Conservation (phyloP, 164 flowering plant genomes). For the Annona cherimola region DNA sequence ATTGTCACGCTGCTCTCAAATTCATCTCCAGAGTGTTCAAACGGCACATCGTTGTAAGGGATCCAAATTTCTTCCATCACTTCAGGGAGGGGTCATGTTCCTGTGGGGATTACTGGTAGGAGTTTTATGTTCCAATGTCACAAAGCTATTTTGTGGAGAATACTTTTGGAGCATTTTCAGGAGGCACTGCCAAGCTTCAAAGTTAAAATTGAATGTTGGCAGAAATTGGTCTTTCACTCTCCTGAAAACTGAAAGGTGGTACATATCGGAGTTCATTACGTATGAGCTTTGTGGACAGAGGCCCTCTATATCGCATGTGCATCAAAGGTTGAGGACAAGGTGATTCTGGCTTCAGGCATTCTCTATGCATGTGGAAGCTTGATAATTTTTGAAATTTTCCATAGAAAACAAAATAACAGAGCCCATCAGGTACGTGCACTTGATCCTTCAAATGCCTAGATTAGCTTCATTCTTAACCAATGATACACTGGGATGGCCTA, state of each 20-base stretch:
- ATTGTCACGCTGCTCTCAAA: constrained; percentile 77
- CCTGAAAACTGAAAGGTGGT: background rate
- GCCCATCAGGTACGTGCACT: background rate
- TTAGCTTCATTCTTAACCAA: background rate
- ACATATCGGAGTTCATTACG: background rate
- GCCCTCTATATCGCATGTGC: background rate
- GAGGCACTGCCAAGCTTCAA: background rate
- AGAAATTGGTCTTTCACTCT: background rate
- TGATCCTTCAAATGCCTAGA: background rate
- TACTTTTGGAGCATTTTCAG: background rate
- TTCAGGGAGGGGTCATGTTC: constrained; percentile 66
- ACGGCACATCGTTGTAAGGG: constrained; percentile 67
- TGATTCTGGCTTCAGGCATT: background rate
- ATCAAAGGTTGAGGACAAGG: background rate
- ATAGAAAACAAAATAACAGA: background rate
- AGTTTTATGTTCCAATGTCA: background rate
- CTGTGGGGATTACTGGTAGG: constrained; percentile 80
- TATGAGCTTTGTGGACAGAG: background rate
- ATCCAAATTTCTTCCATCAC: constrained; percentile 86
- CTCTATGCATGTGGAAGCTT: background rate
- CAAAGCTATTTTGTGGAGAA: background rate
- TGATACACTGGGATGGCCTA: background rate
- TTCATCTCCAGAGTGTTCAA: constrained; percentile 46
- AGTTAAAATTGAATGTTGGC: background rate
- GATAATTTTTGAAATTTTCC: background rate